A percentile compares a stretch with the other conserved stretches of the same genome.
Conservation (phyloP, 805 yeast genomes). For the Teunomyces tritomae region DNA sequence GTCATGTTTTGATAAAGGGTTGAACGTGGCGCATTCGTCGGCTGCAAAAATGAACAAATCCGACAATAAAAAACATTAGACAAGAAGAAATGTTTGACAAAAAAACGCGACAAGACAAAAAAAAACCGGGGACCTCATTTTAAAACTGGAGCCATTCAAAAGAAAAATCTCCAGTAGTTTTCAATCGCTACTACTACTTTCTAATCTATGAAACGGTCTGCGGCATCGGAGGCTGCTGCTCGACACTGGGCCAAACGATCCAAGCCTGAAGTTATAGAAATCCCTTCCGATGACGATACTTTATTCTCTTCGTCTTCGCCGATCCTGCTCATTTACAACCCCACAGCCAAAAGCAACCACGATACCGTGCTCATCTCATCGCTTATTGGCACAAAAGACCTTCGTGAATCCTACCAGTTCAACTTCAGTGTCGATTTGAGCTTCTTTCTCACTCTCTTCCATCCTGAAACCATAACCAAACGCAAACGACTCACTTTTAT, state of each 20-base stretch:
- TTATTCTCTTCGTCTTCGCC: slow-evolving; percentile 17
- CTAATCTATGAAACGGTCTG: slow-evolving; percentile 11
- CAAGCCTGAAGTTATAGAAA: slow-evolving; percentile 7
- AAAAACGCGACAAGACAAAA: too few species aligned
- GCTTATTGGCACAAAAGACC: slow-evolving; percentile 30
- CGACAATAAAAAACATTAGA: too few species aligned
- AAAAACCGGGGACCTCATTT: too few species aligned
- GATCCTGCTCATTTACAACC: slow-evolving; percentile 25
- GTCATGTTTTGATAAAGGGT: slow-evolving; percentile 5
- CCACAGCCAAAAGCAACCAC: slow-evolving; percentile 19
- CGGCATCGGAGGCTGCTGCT: slow-evolving; percentile 23
- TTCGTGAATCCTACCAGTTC: slow-evolving; percentile 43
- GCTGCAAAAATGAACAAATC: neutral
- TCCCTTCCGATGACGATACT: slow-evolving; percentile 10
- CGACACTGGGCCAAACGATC: slow-evolving; percentile 20
- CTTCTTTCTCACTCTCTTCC: slow-evolving; percentile 32
- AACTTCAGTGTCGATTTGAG: slow-evolving; percentile 47
- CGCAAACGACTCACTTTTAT: slow-evolving; percentile 26
- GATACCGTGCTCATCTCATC: slow-evolving; percentile 26
- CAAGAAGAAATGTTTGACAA: too few species aligned
- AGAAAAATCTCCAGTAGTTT: too few species aligned
- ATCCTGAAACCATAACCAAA: slow-evolving; percentile 18
- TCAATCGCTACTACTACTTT: too few species aligned
- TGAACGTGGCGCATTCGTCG: neutral
- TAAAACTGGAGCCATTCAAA: too few species aligned